phyloP scores from a whole-genome alignment of 2,329 filamentous ascomycete species.

The Diaporthe destruens region DNA sequence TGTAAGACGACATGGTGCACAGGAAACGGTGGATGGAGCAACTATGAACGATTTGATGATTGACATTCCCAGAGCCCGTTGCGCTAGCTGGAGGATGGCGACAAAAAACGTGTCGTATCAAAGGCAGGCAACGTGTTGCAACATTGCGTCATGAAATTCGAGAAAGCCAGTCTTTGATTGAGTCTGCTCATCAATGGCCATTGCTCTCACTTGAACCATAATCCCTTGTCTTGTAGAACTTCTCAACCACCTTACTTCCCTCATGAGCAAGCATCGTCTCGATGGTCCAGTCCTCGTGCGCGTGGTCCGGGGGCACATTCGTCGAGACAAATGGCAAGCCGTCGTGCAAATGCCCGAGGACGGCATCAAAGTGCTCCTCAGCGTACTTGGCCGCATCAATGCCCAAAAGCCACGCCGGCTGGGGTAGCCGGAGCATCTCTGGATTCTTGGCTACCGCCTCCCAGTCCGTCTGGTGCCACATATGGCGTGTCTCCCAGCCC shows the following conservation, averaged over 20 bases:
- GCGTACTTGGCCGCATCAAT: neutral
- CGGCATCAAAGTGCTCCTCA: constrained; percentile 13
- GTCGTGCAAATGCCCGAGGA: neutral
- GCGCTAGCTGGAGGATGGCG: too few species aligned
- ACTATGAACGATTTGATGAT: too few species aligned
- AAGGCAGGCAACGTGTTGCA: too few species aligned
- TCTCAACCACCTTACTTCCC: neutral
- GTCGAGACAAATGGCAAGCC: neutral
- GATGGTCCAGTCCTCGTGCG: constrained; percentile 28
- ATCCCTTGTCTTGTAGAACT: constrained; percentile 19
- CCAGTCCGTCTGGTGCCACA: constrained; percentile 26
- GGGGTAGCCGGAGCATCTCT: constrained; percentile 1
- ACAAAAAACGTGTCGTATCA: too few species aligned
- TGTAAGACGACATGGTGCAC: too few species aligned
- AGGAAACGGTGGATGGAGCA: too few species aligned
- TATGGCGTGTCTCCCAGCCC: constrained; percentile 23
- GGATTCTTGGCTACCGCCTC: constrained; percentile 1
- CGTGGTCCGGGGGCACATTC: constrained; percentile 16
- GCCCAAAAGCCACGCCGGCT: constrained; percentile 9
- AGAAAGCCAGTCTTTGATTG: too few species aligned
- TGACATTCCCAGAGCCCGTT: too few species aligned
- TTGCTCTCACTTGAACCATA: neutral
- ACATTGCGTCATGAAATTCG: too few species aligned
- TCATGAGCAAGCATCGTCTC: constrained; percentile 17
- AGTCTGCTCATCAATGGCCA: too few species aligned